Base-by-base conservation (phyloP, 2,329 filamentous ascomycete genomes). In the Colletotrichum coccodes region DNA sequence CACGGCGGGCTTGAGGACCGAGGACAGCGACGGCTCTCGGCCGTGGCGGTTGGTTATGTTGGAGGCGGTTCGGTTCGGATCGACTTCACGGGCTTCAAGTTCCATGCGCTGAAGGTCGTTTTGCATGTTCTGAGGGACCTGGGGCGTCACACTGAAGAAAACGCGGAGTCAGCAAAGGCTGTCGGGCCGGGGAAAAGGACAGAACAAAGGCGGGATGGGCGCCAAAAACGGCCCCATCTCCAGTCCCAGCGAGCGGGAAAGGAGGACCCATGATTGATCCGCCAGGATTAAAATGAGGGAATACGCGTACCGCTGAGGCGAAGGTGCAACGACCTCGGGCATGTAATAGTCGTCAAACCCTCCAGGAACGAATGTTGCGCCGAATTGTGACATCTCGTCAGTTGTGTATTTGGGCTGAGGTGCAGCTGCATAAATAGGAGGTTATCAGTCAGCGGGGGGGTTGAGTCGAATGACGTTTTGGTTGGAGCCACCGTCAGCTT, bases 111-210 rank as follows among this genome's bases (percentile, higher is more conserved):
- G 93, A 73, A 99, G 89, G 81, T 93, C 95, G 77, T 97, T 92
- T 83, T 97, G 94, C 89, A 99, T 98, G 82, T 97, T 95, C 82
- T 95, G 93, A 74, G 95, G 94, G 73, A 98, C 94, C 86, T 98
- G 94, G 79, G 94, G 93, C 90, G 95, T 97, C 77, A 97, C 90
- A 84, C 94, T 97, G 80, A 73, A 78, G 72, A 50, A 77, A 75
- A 75, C 72, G 75, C 74, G 75, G 72, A 72, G 79, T 83, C 77
- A 81, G 80, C 77, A 72, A 64, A 63, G 23, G 60, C 23, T 42
- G 18, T 30, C 30, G 36, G 26, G 44, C 44, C n/a, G 42, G 63
- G 60, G 49, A 32, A 57, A 34, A 60, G 46, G 47, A 36, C 49
- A 54, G 34, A 53, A 68, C 62, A 64, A 68, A 58, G 50, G 49